A percentile compares a stretch with the other conserved stretches of the same genome.
Evolutionary conservation across 208 protist genomes (phyloP).

Genomic region (Crithidia thermophila): DNA sequence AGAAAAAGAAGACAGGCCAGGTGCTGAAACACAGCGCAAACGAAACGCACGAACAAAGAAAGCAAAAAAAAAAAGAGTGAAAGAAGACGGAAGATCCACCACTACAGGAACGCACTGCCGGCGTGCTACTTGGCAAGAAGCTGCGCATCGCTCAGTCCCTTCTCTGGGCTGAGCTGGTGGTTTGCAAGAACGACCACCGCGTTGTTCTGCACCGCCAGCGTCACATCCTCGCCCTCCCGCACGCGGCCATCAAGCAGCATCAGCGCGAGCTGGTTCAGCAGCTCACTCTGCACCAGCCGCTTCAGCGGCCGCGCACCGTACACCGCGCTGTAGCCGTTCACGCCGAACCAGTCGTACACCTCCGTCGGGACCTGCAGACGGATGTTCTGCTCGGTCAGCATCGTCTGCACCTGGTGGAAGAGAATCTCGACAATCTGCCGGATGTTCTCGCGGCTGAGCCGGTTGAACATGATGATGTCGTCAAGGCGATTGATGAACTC

Average conservation of each 20-base stretch:
- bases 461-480: slow-evolving; percentile 97
- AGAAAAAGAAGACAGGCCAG: too few relatives aligned
- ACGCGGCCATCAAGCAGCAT: slow-evolving; percentile 88
- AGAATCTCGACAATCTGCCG: slow-evolving; percentile 92
- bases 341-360: slow-evolving; percentile 86
- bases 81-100: too few relatives aligned
- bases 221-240: slow-evolving; percentile 70
- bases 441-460: slow-evolving; percentile 84
- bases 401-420: slow-evolving; percentile 67
- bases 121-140: slow-evolving; percentile 3
- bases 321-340: slow-evolving; percentile 88
- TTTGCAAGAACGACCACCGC: slow-evolving; percentile 64
- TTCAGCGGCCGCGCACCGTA: slow-evolving; percentile 97
- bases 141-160: slow-evolving; percentile 40
- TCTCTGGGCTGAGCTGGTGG: slow-evolving; percentile 44
- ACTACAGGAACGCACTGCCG: not conserved
- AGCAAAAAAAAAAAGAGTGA: not conserved
- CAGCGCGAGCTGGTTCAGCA: slow-evolving; percentile 93
- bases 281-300: slow-evolving; percentile 90
- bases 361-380: slow-evolving; percentile 55
- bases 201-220: slow-evolving; percentile 49
- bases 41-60: too few relatives aligned
- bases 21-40: too few relatives aligned
- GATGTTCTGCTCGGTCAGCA: slow-evolving; percentile 91
- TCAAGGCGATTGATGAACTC: slow-evolving; percentile 99